Evolutionary conservation across 257 asterid species (phyloP).

Genomic region (Petunia secreta): DNA sequence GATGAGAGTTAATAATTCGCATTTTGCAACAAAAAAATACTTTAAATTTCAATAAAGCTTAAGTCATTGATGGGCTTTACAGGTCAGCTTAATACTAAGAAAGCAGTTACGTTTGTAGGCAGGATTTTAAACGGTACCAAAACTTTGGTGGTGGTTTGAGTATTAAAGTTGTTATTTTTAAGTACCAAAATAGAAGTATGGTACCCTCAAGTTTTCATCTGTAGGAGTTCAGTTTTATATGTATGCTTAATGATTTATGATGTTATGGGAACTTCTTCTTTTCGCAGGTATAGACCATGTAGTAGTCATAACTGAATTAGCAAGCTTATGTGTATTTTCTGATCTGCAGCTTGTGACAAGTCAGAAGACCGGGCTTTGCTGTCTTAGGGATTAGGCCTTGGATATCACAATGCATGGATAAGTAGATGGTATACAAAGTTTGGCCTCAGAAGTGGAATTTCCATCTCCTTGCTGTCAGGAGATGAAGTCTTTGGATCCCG

Average conservation of each 20-base stretch:
- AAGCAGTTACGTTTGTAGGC: too few relatives aligned
- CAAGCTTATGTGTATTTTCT: too few relatives aligned
- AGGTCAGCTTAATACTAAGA: too few relatives aligned
- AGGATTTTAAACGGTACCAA: too few relatives aligned
- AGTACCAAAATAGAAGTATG: too few relatives aligned
- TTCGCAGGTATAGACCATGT: too few relatives aligned
- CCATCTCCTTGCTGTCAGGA: conserved; percentile 37
- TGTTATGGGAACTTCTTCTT: too few relatives aligned
- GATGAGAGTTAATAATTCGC: neutral
- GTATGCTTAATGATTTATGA: too few relatives aligned
- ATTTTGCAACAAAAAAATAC: neutral
- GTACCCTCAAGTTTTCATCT: too few relatives aligned
- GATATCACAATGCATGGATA: conserved; percentile 36
- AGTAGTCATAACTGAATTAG: neutral
- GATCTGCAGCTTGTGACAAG: neutral
- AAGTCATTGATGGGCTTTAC: neutral
- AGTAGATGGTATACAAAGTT: conserved; percentile 39
- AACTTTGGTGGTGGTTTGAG: too few relatives aligned
- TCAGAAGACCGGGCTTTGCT: neutral
- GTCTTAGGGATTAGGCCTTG: conserved; percentile 2
- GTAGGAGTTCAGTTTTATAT: too few relatives aligned
- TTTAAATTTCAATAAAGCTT: neutral
- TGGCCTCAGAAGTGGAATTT: conserved; percentile 40
- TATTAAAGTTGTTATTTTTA: too few relatives aligned
- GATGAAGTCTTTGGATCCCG: conserved; percentile 45